Evolutionary conservation across 768 basidiomycete species (phyloP).

Genomic region (Pleurotus djamor): DNA sequence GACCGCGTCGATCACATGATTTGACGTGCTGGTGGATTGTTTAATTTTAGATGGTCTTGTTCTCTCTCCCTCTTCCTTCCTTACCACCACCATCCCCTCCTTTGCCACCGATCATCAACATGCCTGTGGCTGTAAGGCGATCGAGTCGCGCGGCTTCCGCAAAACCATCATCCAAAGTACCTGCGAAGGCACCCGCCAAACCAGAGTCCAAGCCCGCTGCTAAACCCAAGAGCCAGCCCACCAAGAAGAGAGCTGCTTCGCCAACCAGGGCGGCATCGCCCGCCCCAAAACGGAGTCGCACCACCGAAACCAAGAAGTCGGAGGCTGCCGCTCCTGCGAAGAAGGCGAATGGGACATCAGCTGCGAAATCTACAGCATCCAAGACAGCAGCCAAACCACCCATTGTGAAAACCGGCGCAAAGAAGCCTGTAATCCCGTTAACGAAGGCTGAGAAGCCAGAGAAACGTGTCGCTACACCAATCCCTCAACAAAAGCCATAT

Average conservation of each 20-base stretch:
- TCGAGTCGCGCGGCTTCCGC: constrained; percentile 51
- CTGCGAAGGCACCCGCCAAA: constrained; percentile 30
- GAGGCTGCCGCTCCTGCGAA: constrained; percentile 37
- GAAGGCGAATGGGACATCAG: constrained; percentile 9
- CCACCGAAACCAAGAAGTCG: constrained; percentile 33
- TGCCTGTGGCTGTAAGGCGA: constrained; percentile 21
- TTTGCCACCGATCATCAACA: neutral
- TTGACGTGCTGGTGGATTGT: neutral
- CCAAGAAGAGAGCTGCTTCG: constrained; percentile 52
- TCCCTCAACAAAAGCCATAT: constrained; percentile 49
- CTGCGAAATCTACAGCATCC: constrained; percentile 11
- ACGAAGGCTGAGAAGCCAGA: constrained; percentile 20
- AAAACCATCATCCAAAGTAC: constrained; percentile 34
- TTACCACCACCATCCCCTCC: constrained; percentile 2
- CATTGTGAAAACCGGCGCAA: constrained; percentile 6
- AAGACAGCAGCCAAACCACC: constrained; percentile 15
- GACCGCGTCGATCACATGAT: constrained; percentile 5
- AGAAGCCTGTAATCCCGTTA: constrained; percentile 18
- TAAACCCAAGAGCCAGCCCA: constrained; percentile 29
- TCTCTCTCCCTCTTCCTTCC: neutral
- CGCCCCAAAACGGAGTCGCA: constrained; percentile 48
- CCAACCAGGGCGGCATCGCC: constrained; percentile 40
- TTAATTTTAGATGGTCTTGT: neutral
- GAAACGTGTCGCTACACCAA: constrained; percentile 27
- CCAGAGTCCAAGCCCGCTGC: constrained; percentile 21